These are phyloP conservation scores for Solidago caesia DNA, from an alignment of 129 eudicot species.

Conservation along the genomic window DNA sequence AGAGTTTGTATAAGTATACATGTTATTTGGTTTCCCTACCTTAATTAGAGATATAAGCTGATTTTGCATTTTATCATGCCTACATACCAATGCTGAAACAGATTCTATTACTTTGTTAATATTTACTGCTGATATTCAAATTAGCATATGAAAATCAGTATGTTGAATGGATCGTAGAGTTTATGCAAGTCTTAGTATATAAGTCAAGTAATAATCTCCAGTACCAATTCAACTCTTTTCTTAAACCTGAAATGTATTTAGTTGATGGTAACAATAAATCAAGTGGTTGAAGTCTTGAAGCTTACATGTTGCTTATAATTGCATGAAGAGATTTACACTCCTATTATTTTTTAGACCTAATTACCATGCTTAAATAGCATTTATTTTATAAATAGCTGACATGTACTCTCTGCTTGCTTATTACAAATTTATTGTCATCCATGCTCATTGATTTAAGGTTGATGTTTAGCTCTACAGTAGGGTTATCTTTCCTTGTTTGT, in stretches of 20 bases:
- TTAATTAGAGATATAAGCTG: constrained; percentile 14
- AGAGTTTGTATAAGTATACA: constrained; percentile 1
- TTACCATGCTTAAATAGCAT: neutral
- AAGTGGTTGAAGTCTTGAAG: neutral
- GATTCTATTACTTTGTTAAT: neutral
- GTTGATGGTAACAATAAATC: neutral
- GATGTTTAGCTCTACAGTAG: neutral
- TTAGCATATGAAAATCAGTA: neutral
- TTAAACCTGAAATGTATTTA: neutral
- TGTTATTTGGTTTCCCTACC: constrained; percentile 13
- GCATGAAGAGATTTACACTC: no score
- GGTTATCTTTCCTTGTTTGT: constrained; percentile 2
- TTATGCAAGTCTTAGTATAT: neutral
- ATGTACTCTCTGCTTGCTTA: constrained; percentile 2
- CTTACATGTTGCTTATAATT: no score
- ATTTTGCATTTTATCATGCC: constrained; percentile 12
- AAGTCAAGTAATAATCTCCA: neutral
- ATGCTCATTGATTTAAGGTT: neutral
- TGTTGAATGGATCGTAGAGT: neutral
- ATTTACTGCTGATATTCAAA: neutral
- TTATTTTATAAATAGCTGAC: neutral
- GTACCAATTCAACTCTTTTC: neutral
- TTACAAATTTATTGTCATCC: constrained; percentile 8
- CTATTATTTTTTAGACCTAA: neutral
- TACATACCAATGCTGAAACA: neutral